Base-by-base conservation (phyloP, 148 eudicot species). In the Rhododendron ferrugineum region DNA sequence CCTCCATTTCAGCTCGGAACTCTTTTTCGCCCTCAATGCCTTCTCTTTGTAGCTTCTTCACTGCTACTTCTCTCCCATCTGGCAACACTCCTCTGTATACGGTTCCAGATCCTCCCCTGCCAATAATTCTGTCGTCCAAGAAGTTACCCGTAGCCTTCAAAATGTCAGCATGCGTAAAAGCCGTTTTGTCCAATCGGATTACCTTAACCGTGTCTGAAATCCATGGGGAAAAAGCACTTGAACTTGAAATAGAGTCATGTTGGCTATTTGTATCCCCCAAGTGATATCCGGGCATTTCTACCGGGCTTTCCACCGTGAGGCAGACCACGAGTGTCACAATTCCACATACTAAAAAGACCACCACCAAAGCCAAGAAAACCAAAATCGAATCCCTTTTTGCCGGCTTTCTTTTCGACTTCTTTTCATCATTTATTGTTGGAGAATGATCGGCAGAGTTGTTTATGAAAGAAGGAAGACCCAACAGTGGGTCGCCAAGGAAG, bases 1-100 rank as follows among this genome's bases (percentile, higher is more conserved):
- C 94, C 79, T 95, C 98, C 99, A 97, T 97, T 86, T 97, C 99
- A 44, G 99, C 95, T 42, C 90, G 90, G 72, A 97, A 97, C 83
- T 95, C 99, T 62, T 88, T 86, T 76, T 97, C 99, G 22, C 99
- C 99, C 85, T 97, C 99, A 16, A 85, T 78, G 2, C 99, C 99
- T 75, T 91, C 91, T 44, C 98, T 90, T 50, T 91, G 98, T 3
- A 91, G 93, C 90, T 94, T 97, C 91, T 97, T 97, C 42, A 97
- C 98, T 0, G 99, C 99, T 0, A 97, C 92, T 79, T 91, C 87
- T 83, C 98, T 91, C 11, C 99, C 99, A 78, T 97, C 99, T 0
- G 98, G 96, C 89, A 97, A 88, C 6, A 89, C 83, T 82, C 98
- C 99, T 84, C 88, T 84, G 79, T 95, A 97, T 9, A 97, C 99